Conservation (phyloP, 306 rosid genomes). For the cucumber (Cucumis sativus) region Cucumber_9930_V3 NC_026656.2:2869001-2869500, state of each 20-base stretch:
- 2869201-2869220: slow-evolving; percentile 17
- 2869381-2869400: not conserved
- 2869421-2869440: not conserved
- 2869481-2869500: not conserved
- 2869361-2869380: not conserved
- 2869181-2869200: slow-evolving; percentile 71
- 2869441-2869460: slow-evolving; percentile 30
- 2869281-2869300: not conserved
- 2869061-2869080: not conserved
- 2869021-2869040: slow-evolving; percentile 83
- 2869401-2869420: not conserved
- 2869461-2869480: slow-evolving; percentile 16
- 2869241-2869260: not conserved
- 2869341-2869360: not conserved
- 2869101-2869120: not conserved
- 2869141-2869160: slow-evolving; percentile 37
- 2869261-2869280: not conserved
- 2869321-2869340: not conserved
- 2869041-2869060: not conserved
- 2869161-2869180: slow-evolving; percentile 73
- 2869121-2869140: slow-evolving; percentile 93
- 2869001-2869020: slow-evolving; percentile 76
- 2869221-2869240: not conserved
- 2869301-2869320: not conserved
- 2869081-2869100: not conserved